These are phyloP conservation scores for Gossypium schwendimanii DNA, from an alignment of 441 rosid species.

Conservation along the genomic window DNA sequence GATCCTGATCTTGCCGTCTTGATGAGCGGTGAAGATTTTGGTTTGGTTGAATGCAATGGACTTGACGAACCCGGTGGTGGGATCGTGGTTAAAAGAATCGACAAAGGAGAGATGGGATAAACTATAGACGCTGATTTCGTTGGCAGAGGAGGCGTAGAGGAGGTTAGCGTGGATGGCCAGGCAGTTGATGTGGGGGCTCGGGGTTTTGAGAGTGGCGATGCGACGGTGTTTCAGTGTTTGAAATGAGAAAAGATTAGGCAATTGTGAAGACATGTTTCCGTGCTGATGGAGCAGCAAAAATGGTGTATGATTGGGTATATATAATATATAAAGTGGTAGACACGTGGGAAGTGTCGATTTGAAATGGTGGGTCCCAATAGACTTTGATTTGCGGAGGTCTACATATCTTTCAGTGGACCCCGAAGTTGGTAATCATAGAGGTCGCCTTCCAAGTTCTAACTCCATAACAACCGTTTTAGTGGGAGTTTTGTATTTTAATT, in stretches of 20 bases:
- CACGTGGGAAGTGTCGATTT: background rate
- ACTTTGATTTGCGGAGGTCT: background rate
- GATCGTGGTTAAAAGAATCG: conserved; percentile 19
- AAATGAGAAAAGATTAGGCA: background rate
- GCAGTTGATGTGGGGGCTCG: conserved; percentile 24
- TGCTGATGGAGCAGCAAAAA: background rate
- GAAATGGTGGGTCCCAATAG: background rate
- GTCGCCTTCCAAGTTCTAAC: background rate
- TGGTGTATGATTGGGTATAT: background rate
- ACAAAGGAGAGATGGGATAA: conserved; percentile 19
- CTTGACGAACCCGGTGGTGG: conserved; percentile 35
- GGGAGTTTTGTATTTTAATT: background rate
- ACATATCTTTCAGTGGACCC: conserved; percentile 1
- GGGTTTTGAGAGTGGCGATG: conserved; percentile 21
- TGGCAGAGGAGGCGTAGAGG: conserved; percentile 33
- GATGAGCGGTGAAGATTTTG: conserved; percentile 44
- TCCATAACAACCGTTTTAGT: background rate
- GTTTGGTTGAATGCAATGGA: conserved; percentile 27
- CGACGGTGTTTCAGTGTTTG: conserved; percentile 11
- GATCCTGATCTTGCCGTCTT: conserved; percentile 40
- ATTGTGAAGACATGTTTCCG: background rate
- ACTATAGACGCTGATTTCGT: conserved; percentile 31
- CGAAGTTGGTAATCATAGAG: background rate
- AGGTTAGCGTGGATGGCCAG: conserved; percentile 27
- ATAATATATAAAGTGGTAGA: background rate